phyloP scores from a whole-genome alignment of 805 yeast species.

The Saccharomycopsis lassenensis region DNA sequence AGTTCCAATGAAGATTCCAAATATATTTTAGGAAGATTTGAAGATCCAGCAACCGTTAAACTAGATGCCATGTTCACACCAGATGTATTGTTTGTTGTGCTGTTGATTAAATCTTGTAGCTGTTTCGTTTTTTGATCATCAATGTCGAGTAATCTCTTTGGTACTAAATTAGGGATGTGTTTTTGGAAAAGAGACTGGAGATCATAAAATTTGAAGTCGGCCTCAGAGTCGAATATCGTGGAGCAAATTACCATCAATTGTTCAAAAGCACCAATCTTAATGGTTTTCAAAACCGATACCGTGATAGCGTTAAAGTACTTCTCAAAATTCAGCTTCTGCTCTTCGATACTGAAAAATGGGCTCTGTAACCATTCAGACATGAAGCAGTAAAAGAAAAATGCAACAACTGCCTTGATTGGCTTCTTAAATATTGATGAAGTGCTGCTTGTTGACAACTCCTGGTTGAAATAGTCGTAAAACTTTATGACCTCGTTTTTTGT shows the following conservation, averaged over 20 bases:
- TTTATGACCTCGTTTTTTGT: constrained; percentile 4
- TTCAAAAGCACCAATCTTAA: constrained; percentile 49
- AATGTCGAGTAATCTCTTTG: constrained; percentile 41
- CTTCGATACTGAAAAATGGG: constrained; percentile 10
- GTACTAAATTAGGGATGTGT: constrained; percentile 47
- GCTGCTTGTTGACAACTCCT: not conserved
- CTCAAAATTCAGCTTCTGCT: constrained; percentile 13
- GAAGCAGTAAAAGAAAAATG: constrained; percentile 11
- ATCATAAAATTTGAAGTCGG: constrained; percentile 46
- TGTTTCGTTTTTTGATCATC: constrained; percentile 32
- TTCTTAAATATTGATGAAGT: constrained; percentile 3
- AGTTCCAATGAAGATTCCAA: constrained; percentile 8
- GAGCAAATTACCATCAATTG: constrained; percentile 51
- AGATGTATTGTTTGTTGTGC: constrained; percentile 2
- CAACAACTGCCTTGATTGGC: constrained; percentile 9
- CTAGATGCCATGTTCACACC: too few species aligned
- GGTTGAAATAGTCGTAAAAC: constrained; percentile 9
- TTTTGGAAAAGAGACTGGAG: constrained; percentile 56
- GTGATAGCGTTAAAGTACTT: constrained; percentile 12
- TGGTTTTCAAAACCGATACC: constrained; percentile 9
- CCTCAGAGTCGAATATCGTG: constrained; percentile 37
- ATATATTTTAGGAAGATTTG: constrained; percentile 13
- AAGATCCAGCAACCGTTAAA: too few species aligned
- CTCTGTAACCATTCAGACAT: constrained; percentile 16
- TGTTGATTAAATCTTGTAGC: constrained; percentile 20